Conservation (phyloP, 306 rosid genomes). For the Senna tora region DNA sequence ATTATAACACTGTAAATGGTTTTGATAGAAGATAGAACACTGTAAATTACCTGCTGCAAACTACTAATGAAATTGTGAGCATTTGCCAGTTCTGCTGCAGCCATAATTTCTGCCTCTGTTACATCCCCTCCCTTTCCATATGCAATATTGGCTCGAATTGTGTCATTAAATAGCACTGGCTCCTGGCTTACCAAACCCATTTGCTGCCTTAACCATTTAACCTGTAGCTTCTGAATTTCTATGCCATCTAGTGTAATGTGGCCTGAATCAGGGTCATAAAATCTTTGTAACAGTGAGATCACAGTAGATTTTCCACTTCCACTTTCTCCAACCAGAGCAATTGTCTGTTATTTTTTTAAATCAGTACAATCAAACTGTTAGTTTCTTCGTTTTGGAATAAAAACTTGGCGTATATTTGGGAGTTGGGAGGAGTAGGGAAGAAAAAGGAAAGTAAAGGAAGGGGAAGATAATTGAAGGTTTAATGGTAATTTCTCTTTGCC, state of each 20-base stretch:
- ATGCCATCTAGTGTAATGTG: slow-evolving; percentile 59
- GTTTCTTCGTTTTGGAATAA: slow-evolving; percentile 10
- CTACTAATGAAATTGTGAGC: slow-evolving; percentile 68
- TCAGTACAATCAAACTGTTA: slow-evolving; percentile 9
- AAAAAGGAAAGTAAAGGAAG: background rate
- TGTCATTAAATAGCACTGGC: slow-evolving; percentile 63
- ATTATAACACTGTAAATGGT: too few relatives aligned
- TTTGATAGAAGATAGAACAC: background rate
- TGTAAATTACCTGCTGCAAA: slow-evolving; percentile 56
- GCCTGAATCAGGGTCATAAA: slow-evolving; percentile 72
- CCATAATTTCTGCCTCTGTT: slow-evolving; percentile 62
- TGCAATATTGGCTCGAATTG: slow-evolving; percentile 62
- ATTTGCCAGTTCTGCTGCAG: slow-evolving; percentile 66
- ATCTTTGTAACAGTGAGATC: slow-evolving; percentile 61
- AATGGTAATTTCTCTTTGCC: background rate
- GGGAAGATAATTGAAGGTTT: background rate
- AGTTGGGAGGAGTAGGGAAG: background rate
- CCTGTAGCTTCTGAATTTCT: slow-evolving; percentile 52
- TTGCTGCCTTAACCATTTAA: slow-evolving; percentile 68
- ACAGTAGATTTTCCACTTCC: slow-evolving; percentile 78
- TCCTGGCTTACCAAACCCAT: slow-evolving; percentile 80
- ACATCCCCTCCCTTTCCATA: slow-evolving; percentile 69
- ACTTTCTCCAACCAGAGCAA: slow-evolving; percentile 77
- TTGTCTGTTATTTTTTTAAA: slow-evolving; percentile 44
- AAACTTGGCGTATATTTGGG: background rate